Percentiles rank a stretch among this genome's conserved stretches.
Evolutionary conservation across 805 yeast species (phyloP).

Genomic region (Metschnikowia henanensis): DNA sequence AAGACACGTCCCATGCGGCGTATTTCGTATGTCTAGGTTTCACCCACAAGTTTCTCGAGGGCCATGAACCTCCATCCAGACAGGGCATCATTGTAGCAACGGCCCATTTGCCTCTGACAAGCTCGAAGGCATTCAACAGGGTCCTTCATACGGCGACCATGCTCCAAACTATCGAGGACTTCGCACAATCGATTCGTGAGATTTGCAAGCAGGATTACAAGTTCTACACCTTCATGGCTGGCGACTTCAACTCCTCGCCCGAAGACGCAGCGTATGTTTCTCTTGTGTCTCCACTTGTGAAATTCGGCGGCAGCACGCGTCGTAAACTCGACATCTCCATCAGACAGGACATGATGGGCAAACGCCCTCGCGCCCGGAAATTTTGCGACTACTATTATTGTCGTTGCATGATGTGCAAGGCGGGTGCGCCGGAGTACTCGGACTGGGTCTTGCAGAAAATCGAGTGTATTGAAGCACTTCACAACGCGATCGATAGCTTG

Average conservation of each 20-base stretch:
- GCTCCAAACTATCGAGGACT: neutral
- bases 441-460: too few relatives aligned
- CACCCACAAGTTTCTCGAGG: conserved; percentile 1
- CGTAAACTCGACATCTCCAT: conserved; percentile 2
- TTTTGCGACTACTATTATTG: too few relatives aligned
- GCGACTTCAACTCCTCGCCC: conserved; percentile 5
- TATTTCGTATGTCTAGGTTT: conserved; percentile 2
- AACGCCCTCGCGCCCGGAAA: neutral
- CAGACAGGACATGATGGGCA: neutral
- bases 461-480: too few relatives aligned
- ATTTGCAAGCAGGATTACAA: neutral
- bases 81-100: conserved; percentile 5
- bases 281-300: conserved; percentile 4
- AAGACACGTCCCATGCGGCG: conserved; percentile 3
- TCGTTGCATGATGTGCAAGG: too few relatives aligned
- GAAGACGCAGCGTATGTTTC: conserved; percentile 8
- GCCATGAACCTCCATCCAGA: conserved; percentile 2
- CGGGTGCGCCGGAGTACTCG: too few relatives aligned
- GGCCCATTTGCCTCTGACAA: conserved; percentile 3
- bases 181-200: neutral
- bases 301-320: conserved; percentile 1
- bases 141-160: neutral
- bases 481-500: too few relatives aligned
- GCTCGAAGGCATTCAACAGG: neutral
- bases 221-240: conserved; percentile 9